phyloP scores from a whole-genome alignment of 495 filamentous ascomycete genomes.

The Aspergillus sparsus region DNA sequence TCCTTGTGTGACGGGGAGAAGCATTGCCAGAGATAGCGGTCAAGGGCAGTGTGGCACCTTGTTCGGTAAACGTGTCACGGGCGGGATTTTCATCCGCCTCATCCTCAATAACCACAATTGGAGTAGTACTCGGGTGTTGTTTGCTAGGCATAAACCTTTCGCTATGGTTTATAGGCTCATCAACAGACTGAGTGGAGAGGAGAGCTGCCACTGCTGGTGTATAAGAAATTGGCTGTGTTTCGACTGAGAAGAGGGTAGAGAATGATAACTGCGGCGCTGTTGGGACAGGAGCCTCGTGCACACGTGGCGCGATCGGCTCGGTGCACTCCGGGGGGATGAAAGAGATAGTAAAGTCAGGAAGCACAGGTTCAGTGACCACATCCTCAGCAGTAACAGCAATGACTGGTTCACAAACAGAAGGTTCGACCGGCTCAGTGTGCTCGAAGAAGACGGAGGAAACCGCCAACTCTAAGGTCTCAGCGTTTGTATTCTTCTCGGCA shows the following conservation, averaged over 20 bases:
- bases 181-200: slow-evolving; percentile 26
- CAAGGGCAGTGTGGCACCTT: slow-evolving; percentile 44
- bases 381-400: slow-evolving; percentile 22
- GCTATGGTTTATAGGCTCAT: slow-evolving; percentile 16
- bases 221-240: slow-evolving; percentile 38
- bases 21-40: slow-evolving; percentile 49
- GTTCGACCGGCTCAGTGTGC: slow-evolving; percentile 16
- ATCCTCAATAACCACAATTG: slow-evolving; percentile 54
- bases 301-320: slow-evolving; percentile 35
- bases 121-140: slow-evolving; percentile 23
- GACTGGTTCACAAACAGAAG: slow-evolving; percentile 15
- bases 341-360: slow-evolving; percentile 36
- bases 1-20: slow-evolving; percentile 31
- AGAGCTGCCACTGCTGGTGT: slow-evolving; percentile 15
- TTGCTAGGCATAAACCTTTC: slow-evolving; percentile 20
- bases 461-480: slow-evolving; percentile 28
- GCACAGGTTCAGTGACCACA: slow-evolving; percentile 30
- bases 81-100: slow-evolving; percentile 47
- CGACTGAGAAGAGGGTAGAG: slow-evolving; percentile 42
- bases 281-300: slow-evolving; percentile 20
- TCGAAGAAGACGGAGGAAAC: slow-evolving; percentile 35
- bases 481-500: slow-evolving; percentile 20
- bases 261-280: slow-evolving; percentile 31
- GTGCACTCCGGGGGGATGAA: slow-evolving; percentile 37
- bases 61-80: slow-evolving; percentile 40